A percentile compares a stretch with the other conserved stretches of the same genome.
These are phyloP conservation scores for Trichoderma sp. DNA, from an alignment of 2,329 filamentous ascomycete species.

Conservation along the genomic window DNA sequence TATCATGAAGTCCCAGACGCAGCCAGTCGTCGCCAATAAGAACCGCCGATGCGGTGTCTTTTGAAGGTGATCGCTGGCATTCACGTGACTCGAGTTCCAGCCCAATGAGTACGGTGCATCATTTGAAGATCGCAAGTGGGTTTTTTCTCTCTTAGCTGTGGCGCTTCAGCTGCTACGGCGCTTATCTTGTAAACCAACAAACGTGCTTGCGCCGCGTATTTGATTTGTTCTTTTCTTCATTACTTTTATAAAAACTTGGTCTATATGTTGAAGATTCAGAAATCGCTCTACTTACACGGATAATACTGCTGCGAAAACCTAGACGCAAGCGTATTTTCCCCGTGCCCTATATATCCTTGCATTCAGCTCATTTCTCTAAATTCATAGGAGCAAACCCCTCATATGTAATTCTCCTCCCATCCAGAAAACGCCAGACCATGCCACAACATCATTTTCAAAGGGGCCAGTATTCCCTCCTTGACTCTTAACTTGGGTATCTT, in stretches of 20 bases:
- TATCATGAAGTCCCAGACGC: not conserved
- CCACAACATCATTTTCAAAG: conserved; percentile 6
- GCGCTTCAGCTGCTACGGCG: not conserved
- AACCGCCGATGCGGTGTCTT: not conserved
- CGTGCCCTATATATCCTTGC: conserved; percentile 9
- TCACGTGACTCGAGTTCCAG: conserved; percentile 23
- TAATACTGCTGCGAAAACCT: not conserved
- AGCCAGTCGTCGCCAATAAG: conserved; percentile 16
- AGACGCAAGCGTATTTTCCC: not conserved
- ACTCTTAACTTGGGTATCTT: conserved; percentile 21
- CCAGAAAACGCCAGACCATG: conserved; percentile 16
- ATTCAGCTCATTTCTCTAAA: conserved; percentile 4
- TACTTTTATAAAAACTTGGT: not conserved
- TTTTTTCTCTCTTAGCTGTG: not conserved
- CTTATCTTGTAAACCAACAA: not conserved
- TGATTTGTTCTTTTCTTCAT: not conserved
- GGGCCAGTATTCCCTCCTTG: conserved; percentile 18
- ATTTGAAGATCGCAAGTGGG: conserved; percentile 16
- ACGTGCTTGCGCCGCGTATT: not conserved
- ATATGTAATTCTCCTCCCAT: not conserved
- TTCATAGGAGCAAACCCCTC: conserved; percentile 3
- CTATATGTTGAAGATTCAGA: not conserved
- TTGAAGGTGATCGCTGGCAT: conserved; percentile 11
- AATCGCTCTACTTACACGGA: not conserved
- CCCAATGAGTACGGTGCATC: conserved; percentile 22